A percentile compares a stretch with the other conserved stretches of the same genome.
phyloP scores from a whole-genome alignment of 2,329 filamentous ascomycete genomes.

The Penicillium sp. region DNA sequence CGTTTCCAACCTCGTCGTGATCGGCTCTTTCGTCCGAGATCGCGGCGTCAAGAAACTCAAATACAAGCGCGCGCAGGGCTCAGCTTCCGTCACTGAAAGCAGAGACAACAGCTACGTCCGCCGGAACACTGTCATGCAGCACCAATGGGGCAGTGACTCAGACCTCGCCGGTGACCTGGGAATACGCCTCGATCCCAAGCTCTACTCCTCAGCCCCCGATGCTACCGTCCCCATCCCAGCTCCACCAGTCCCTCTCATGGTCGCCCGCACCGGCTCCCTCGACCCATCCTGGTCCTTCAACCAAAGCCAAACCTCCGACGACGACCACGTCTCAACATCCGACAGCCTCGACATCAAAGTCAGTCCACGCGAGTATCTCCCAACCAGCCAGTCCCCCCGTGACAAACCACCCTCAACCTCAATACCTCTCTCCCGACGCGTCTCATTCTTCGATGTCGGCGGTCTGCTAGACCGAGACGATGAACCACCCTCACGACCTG shows the following conservation, averaged over 20 bases:
- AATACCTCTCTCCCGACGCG: slow-evolving; percentile 56
- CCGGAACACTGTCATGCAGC: slow-evolving; percentile 65
- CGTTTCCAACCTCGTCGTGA: slow-evolving; percentile 84
- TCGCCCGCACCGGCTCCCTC: slow-evolving; percentile 37
- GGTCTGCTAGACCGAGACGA: slow-evolving; percentile 66
- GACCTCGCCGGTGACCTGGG: slow-evolving; percentile 84
- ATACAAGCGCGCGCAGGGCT: slow-evolving; percentile 62
- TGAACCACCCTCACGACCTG: slow-evolving; percentile 8
- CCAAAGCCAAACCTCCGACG: slow-evolving; percentile 33
- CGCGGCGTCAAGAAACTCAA: slow-evolving; percentile 87
- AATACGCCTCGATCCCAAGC: slow-evolving; percentile 65
- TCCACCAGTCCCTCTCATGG: slow-evolving; percentile 35
- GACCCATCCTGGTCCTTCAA: slow-evolving; percentile 44
- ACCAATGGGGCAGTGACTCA: slow-evolving; percentile 87
- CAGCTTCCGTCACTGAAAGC: slow-evolving; percentile 57
- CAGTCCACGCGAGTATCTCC: slow-evolving; percentile 44
- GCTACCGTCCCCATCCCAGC: slow-evolving; percentile 41
- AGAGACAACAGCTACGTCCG: slow-evolving; percentile 47
- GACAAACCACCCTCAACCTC: slow-evolving; percentile 47
- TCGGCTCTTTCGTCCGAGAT: slow-evolving; percentile 92
- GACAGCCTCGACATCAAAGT: slow-evolving; percentile 43
- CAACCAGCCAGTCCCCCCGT: slow-evolving; percentile 35
- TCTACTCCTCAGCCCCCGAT: slow-evolving; percentile 44
- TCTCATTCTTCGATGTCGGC: slow-evolving; percentile 87
- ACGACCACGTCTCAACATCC: slow-evolving; percentile 36